These are phyloP conservation scores for Cryptococcus jaspeensis DNA, from an alignment of 1,284 basidiomycete genomes.

Conservation along the genomic window DNA sequence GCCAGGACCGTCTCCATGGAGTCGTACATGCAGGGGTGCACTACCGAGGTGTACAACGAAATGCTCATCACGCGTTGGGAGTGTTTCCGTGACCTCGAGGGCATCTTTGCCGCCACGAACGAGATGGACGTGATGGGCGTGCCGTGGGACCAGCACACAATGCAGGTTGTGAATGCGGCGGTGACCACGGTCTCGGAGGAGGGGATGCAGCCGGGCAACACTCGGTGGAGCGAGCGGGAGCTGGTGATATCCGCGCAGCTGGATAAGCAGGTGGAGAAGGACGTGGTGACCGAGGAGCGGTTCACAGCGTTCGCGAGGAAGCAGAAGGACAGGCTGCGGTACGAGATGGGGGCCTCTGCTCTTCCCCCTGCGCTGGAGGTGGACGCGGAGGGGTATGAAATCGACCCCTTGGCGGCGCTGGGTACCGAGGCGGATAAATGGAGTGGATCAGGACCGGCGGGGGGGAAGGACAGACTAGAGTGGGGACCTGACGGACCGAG, in stretches of 20 bases:
- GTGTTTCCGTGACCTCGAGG: constrained; percentile 73
- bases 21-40: constrained; percentile 82
- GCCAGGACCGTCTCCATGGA: constrained; percentile 68
- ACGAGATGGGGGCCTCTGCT: too few species aligned
- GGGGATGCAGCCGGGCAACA: not conserved
- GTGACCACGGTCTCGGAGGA: constrained; percentile 58
- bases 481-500: too few species aligned
- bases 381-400: too few species aligned
- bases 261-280: constrained; percentile 23
- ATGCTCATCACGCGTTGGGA: constrained; percentile 74
- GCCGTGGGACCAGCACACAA: constrained; percentile 62
- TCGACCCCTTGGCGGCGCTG: too few species aligned
- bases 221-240: constrained; percentile 18
- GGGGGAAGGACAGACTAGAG: too few species aligned
- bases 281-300: constrained; percentile 22
- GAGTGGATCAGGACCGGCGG: too few species aligned
- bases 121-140: constrained; percentile 82
- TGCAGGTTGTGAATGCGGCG: constrained; percentile 62
- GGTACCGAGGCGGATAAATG: too few species aligned
- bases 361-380: too few species aligned
- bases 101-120: constrained; percentile 66
- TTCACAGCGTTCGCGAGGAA: constrained; percentile 13
- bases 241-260: constrained; percentile 16
- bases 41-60: constrained; percentile 79
- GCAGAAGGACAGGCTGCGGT: constrained; percentile 4